Percentiles rank a stretch among this genome's conserved stretches.
These are phyloP conservation scores for Daldinia loculata DNA, from an alignment of 495 filamentous ascomycete species.

Conservation along the genomic window DNA sequence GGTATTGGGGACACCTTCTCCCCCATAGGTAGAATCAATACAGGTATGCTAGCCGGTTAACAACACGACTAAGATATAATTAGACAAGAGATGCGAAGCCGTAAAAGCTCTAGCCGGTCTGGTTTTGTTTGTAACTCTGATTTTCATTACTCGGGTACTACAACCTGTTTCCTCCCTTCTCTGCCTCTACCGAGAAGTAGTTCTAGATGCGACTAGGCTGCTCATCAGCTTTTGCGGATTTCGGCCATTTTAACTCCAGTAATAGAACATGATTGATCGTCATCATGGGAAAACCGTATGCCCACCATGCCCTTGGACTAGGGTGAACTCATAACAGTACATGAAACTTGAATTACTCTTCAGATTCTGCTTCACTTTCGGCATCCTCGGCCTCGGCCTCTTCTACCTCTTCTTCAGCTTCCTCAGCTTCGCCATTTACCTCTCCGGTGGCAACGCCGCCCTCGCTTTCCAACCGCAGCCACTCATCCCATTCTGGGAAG, in stretches of 20 bases:
- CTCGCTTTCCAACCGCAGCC: slow-evolving; percentile 79
- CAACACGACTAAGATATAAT: neutral
- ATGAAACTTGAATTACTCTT: slow-evolving; percentile 20
- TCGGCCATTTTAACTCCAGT: slow-evolving; percentile 27
- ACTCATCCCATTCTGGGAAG: slow-evolving; percentile 96
- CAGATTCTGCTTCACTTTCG: slow-evolving; percentile 19
- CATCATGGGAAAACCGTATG: slow-evolving; percentile 10
- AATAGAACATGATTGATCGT: slow-evolving; percentile 17
- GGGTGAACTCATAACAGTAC: slow-evolving; percentile 12
- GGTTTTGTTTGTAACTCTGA: slow-evolving; percentile 1
- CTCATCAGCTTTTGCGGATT: slow-evolving; percentile 21
- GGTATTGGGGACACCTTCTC: too few species aligned
- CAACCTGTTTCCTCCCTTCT: neutral
- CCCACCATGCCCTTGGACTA: neutral
- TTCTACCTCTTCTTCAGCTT: slow-evolving; percentile 12
- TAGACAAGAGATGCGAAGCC: neutral
- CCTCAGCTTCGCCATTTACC: slow-evolving; percentile 54
- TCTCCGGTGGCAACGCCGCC: slow-evolving; percentile 60
- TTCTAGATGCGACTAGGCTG: slow-evolving; percentile 20
- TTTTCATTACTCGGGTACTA: slow-evolving; percentile 19
- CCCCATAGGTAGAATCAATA: neutral
- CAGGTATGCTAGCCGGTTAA: neutral
- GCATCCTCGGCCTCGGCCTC: neutral
- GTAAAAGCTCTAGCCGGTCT: neutral
- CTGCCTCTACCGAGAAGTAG: slow-evolving; percentile 7